Evolutionary conservation across 2,329 filamentous ascomycete species (phyloP).

Genomic region (Aureobasidium mangrovei): DNA sequence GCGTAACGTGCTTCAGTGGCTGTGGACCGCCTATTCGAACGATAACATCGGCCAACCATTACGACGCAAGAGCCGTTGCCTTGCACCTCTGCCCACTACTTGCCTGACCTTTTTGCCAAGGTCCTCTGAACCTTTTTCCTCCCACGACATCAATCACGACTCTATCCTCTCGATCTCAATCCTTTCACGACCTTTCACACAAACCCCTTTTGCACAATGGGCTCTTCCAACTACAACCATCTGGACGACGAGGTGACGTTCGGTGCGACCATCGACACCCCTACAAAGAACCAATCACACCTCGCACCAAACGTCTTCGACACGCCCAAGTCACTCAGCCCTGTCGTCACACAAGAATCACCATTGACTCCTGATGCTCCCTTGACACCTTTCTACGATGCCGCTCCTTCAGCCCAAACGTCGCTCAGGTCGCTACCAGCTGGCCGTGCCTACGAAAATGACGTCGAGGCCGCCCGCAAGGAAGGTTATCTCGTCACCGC

Average conservation of each 20-base stretch:
- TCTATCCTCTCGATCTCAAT: constrained; percentile 8
- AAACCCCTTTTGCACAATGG: constrained; percentile 7
- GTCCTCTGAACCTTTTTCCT: constrained; percentile 2
- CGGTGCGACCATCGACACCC: constrained; percentile 29
- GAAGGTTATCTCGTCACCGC: constrained; percentile 24
- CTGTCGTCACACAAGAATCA: constrained; percentile 24
- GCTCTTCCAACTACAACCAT: constrained; percentile 10
- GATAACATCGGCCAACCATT: neutral
- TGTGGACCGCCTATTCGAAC: neutral
- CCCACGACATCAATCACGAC: neutral
- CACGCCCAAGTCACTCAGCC: constrained; percentile 27
- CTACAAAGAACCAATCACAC: constrained; percentile 18
- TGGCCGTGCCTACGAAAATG: constrained; percentile 29
- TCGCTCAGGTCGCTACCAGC: constrained; percentile 16
- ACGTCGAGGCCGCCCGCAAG: constrained; percentile 29
- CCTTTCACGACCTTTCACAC: neutral
- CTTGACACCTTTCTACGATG: constrained; percentile 37
- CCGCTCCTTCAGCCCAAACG: constrained; percentile 15
- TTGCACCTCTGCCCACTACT: neutral
- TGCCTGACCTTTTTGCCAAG: neutral
- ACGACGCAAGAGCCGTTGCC: neutral
- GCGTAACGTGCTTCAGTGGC: neutral
- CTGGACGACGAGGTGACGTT: constrained; percentile 28
- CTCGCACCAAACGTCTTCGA: constrained; percentile 24
- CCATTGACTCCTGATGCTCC: constrained; percentile 33